Conservation (phyloP, 352 stramenopile species). For the Pythium utonaiense region DNA sequence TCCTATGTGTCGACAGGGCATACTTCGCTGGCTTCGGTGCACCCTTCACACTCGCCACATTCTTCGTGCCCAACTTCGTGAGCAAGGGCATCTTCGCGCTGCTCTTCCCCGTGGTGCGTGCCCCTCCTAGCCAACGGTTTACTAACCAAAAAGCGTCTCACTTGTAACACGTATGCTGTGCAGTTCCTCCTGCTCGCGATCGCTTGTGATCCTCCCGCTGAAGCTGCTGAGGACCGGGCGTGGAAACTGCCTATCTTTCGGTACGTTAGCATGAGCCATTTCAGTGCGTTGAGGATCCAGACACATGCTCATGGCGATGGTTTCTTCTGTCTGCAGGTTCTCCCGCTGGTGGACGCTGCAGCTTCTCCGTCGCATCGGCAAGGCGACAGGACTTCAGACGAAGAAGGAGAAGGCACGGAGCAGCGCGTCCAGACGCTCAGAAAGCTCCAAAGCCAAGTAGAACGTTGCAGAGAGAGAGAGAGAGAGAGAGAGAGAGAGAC, state of each 20-base stretch:
- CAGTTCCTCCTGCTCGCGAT: constrained; percentile 85
- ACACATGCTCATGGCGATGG: not conserved
- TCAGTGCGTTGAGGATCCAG: not conserved
- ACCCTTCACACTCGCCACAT: constrained; percentile 84
- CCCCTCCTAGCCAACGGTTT: too few species aligned
- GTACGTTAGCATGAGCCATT: constrained; percentile 23
- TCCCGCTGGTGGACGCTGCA: constrained; percentile 83
- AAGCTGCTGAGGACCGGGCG: constrained; percentile 32
- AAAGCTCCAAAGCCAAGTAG: constrained; percentile 4
- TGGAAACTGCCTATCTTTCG: constrained; percentile 74
- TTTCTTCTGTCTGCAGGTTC: constrained; percentile 33
- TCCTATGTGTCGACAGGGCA: too few species aligned
- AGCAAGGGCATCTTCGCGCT: constrained; percentile 88
- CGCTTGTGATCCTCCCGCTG: constrained; percentile 63
- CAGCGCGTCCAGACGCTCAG: not conserved
- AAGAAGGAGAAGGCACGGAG: constrained; percentile 45
- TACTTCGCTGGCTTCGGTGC: constrained; percentile 87
- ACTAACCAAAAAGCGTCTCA: too few species aligned
- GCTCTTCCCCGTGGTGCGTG: constrained; percentile 75
- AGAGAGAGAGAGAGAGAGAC: too few species aligned
- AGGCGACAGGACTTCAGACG: constrained; percentile 68
- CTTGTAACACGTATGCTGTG: not conserved
- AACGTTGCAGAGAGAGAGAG: not conserved
- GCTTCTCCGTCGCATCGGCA: constrained; percentile 73
- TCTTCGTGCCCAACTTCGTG: constrained; percentile 89